phyloP scores from a whole-genome alignment of 805 yeast species.

The Ogataea dorogensis region DNA sequence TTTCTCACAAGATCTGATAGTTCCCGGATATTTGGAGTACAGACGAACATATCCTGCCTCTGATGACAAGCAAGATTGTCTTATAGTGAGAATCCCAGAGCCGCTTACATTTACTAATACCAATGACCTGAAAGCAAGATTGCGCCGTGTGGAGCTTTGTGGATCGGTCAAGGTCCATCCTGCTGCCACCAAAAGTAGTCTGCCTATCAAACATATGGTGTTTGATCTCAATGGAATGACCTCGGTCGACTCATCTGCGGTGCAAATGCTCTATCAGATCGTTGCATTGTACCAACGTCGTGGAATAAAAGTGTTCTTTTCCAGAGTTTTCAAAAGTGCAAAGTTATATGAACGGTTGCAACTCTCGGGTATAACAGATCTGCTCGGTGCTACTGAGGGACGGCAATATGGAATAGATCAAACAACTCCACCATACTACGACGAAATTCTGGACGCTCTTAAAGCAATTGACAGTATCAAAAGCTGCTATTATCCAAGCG shows the following conservation, averaged over 20 bases:
- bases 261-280: conserved; percentile 66
- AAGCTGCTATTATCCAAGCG: conserved; percentile 19
- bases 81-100: conserved; percentile 80
- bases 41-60: conserved; percentile 23
- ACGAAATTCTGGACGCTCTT: conserved; percentile 58
- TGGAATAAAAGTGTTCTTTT: conserved; percentile 55
- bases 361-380: conserved; percentile 52
- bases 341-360: conserved; percentile 49
- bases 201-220: conserved; percentile 53
- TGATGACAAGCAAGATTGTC: conserved; percentile 63
- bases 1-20: conserved; percentile 18
- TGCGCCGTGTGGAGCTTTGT: conserved; percentile 69
- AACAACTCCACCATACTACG: conserved; percentile 41
- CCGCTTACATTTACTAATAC: conserved; percentile 87
- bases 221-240: conserved; percentile 84
- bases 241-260: conserved; percentile 74
- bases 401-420: conserved; percentile 32
- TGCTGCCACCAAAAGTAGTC: conserved; percentile 37
- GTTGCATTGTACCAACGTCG: conserved; percentile 53
- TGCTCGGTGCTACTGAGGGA: conserved; percentile 30
- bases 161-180: conserved; percentile 79
- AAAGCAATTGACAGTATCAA: conserved; percentile 41
- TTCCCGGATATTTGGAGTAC: conserved; percentile 8
- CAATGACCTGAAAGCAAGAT: conserved; percentile 65
- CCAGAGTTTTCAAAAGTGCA: conserved; percentile 52